phyloP scores from a whole-genome alignment of 768 basidiomycete species.

The Suillus occidentalis region DNA sequence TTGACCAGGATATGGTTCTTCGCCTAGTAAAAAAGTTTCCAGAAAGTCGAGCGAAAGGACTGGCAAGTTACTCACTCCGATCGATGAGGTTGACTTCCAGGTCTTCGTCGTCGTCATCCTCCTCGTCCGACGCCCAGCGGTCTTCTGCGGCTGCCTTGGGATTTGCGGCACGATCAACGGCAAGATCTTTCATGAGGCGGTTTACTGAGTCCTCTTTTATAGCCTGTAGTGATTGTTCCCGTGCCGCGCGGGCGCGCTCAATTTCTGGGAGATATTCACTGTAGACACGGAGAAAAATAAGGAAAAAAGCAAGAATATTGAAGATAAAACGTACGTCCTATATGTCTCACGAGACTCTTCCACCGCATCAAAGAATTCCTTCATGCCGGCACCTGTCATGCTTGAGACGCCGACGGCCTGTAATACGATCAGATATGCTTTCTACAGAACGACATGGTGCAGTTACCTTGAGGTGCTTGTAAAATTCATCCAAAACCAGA shows the following conservation, averaged over 20 bases:
- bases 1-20: slow-evolving; percentile 69
- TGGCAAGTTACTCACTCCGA: slow-evolving; percentile 50
- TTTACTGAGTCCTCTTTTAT: slow-evolving; percentile 76
- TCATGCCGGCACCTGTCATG: slow-evolving; percentile 91
- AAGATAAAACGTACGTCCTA: slow-evolving; percentile 59
- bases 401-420: slow-evolving; percentile 96
- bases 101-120: slow-evolving; percentile 54
- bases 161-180: slow-evolving; percentile 67
- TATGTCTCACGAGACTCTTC: slow-evolving; percentile 87
- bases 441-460: neutral
- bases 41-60: slow-evolving; percentile 12
- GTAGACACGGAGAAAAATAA: slow-evolving; percentile 9
- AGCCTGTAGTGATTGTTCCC: slow-evolving; percentile 63
- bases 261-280: slow-evolving; percentile 95
- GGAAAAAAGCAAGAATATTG: neutral
- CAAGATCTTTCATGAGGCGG: slow-evolving; percentile 77
- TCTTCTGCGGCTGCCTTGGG: slow-evolving; percentile 57
- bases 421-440: slow-evolving; percentile 2
- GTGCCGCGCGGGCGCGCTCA: slow-evolving; percentile 60
- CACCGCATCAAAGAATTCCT: slow-evolving; percentile 90
- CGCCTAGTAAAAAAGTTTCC: slow-evolving; percentile 43
- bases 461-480: slow-evolving; percentile 87
- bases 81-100: slow-evolving; percentile 62
- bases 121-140: slow-evolving; percentile 61
- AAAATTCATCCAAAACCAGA: slow-evolving; percentile 96